Percentiles rank a stretch among this genome's conserved stretches.
Conservation (phyloP, 306 rosid species). For the Medicago truncatula region MtrunA17r5.0-ANR NC_053044.1:5217501-5218000, state of each 20-base stretch:
- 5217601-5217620: neutral
- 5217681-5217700: neutral
- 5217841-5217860: neutral
- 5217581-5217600: neutral
- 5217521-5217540: too few species aligned
- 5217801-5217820: constrained; percentile 1
- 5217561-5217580: neutral
- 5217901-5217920: neutral
- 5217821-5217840: constrained; percentile 24
- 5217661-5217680: neutral
- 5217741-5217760: neutral
- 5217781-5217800: neutral
- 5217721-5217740: neutral
- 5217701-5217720: neutral
- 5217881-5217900: neutral
- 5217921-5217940: neutral
- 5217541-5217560: neutral
- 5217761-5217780: constrained; percentile 27
- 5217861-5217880: neutral
- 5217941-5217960: constrained; percentile 5
- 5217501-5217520: too few species aligned
- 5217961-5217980: too few species aligned
- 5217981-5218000: neutral
- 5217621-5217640: neutral
- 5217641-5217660: neutral